These are phyloP conservation scores for Colletotrichum kahawae DNA, from an alignment of 2,329 filamentous ascomycete genomes.

Conservation along the genomic window DNA sequence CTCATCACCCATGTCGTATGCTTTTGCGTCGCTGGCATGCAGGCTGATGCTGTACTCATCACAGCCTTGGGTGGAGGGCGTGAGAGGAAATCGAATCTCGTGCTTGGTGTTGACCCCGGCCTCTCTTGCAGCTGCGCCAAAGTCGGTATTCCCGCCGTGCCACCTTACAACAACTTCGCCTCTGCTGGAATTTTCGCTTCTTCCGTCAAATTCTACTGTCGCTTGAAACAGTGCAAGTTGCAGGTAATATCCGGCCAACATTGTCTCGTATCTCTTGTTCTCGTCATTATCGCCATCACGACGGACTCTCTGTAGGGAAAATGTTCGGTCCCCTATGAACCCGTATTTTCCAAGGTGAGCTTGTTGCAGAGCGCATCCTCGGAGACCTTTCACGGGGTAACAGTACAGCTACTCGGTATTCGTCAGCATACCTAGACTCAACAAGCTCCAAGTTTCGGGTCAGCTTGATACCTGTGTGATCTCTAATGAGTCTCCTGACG, in stretches of 20 bases:
- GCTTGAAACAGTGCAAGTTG: background rate
- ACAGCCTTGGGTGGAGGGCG: constrained; percentile 32
- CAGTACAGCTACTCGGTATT: background rate
- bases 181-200: background rate
- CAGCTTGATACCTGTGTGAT: background rate
- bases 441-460: background rate
- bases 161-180: background rate
- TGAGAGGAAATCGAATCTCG: background rate
- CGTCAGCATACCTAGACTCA: background rate
- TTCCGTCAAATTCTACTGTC: background rate
- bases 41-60: constrained; percentile 58
- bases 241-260: background rate
- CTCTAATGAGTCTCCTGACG: background rate
- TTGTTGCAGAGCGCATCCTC: background rate
- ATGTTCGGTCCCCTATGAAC: background rate
- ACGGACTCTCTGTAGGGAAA: background rate
- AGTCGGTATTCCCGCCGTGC: background rate
- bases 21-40: constrained; percentile 61
- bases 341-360: background rate
- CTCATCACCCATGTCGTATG: constrained; percentile 65
- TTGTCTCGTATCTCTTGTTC: background rate
- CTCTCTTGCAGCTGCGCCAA: background rate
- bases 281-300: background rate
- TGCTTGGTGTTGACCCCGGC: background rate
- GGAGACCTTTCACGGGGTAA: background rate